Percentiles rank a stretch among this genome's conserved stretches.
Evolutionary conservation across 164 flowering plant genomes (phyloP).

Genomic region (Sedum album): DNA sequence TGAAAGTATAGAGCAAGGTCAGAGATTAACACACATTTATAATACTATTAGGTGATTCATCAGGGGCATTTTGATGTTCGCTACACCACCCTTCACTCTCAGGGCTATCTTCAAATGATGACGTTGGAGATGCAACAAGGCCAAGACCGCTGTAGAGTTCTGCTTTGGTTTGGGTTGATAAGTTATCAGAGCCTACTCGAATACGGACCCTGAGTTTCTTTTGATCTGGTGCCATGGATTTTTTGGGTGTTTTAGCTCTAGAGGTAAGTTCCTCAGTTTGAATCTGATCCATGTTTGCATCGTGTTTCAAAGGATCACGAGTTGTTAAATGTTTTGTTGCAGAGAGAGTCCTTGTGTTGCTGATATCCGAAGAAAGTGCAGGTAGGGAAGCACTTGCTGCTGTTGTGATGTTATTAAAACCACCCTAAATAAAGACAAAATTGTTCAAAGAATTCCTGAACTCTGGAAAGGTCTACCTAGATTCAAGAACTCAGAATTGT

Average conservation of each 20-base stretch:
- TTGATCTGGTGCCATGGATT: constrained; percentile 32
- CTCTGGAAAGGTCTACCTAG: not conserved
- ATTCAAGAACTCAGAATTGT: not conserved
- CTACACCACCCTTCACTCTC: constrained; percentile 41
- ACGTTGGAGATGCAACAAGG: constrained; percentile 57
- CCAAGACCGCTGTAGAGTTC: constrained; percentile 82
- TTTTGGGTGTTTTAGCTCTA: constrained; percentile 25
- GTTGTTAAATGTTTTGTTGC: constrained; percentile 9
- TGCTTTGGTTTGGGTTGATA: constrained; percentile 49
- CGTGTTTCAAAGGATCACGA: constrained; percentile 19
- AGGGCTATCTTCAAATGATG: constrained; percentile 46
- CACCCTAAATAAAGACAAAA: constrained; percentile 24
- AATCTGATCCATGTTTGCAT: constrained; percentile 9
- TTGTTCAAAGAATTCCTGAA: constrained; percentile 4
- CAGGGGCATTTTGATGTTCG: constrained; percentile 17
- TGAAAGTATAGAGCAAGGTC: too few species aligned
- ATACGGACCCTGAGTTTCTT: constrained; percentile 72
- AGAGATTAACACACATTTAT: constrained; percentile 33
- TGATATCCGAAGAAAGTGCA: constrained; percentile 22
- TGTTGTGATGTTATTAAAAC: constrained; percentile 17
- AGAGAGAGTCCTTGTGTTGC: constrained; percentile 13
- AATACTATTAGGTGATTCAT: constrained; percentile 54
- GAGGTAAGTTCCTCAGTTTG: constrained; percentile 23
- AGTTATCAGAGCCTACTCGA: constrained; percentile 62
- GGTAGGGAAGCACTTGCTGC: constrained; percentile 23